Evolutionary conservation across 2,329 filamentous ascomycete genomes (phyloP), one percentile per base, ranked within the genome.

Genomic region (Diaporthe citrichinensis): DNA sequence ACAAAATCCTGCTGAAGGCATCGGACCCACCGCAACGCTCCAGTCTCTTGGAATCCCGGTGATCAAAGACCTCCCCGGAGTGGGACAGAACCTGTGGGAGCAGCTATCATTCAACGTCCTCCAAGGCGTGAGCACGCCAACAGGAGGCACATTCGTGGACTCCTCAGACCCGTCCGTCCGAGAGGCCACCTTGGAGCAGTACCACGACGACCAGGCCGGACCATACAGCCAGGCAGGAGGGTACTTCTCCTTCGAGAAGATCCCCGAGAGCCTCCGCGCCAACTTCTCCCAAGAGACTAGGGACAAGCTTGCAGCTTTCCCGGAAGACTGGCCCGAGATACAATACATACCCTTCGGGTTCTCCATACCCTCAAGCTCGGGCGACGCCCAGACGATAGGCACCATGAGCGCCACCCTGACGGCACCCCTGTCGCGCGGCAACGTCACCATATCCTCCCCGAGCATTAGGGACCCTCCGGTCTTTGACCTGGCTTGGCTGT

Each of bases 401-500:
- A 46, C 17, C 23, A 20, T 69, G n/a, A 74, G 72, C 1, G 80
- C 78, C 1, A 81, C 81, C 0, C 79, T 87, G 1, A 79, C 84
- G 2, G 80, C 84, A 0, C 84, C 86, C 3, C 76, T 81, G 6
- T 86, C 84, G 2, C 82, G 85, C 4, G 86, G 86, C n/a, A 85
- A 79, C 39, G 78, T 87, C 14, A 83, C 82, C 0, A 81, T 88
- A 9, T 62, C 62, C 2, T 84, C 82, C 1, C 44, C 79, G 9
- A 78, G 81, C 72, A 83, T 81, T 10, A 71, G 74, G 0, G 84
- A 83, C 46, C 78, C 80, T 1, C 87, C 87, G 0, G 78, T 85
- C 12, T 83, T 87, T 46, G 81, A 85, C 72, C 83, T 84, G 1
- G 84, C 84, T 69, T 88, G 83, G 82, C 79, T 88, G 1, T 78